Evolutionary conservation across 176 grass and related monocot genomes (phyloP).

Genomic region (Luzula sylvatica): DNA sequence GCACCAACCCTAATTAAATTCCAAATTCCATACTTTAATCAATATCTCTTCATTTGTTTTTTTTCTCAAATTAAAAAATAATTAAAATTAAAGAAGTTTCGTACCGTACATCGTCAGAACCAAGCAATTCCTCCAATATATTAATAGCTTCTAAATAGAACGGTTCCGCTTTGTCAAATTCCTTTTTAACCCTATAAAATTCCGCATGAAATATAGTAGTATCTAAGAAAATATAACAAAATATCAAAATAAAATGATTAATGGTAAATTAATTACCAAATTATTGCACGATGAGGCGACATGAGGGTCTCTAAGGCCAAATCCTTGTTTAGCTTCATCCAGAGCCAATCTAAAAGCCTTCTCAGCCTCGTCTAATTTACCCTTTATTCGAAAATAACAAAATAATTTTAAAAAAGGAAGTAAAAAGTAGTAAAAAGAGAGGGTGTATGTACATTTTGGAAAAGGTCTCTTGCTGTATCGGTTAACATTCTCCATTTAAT

Average conservation of each 20-base stretch:
- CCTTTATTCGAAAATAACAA: constrained; percentile 25
- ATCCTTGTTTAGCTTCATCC: constrained; percentile 84
- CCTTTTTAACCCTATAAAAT: constrained; percentile 66
- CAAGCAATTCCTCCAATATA: constrained; percentile 79
- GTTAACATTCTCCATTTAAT: constrained; percentile 84
- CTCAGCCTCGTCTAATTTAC: constrained; percentile 66
- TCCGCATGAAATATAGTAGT: constrained; percentile 61
- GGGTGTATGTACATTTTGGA: constrained; percentile 68
- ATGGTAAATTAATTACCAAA: constrained; percentile 36
- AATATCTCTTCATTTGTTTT: no score
- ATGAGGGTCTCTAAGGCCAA: constrained; percentile 88
- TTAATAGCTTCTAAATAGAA: constrained; percentile 84
- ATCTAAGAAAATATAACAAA: background rate
- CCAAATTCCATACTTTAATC: no score
- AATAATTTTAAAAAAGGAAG: constrained; percentile 7
- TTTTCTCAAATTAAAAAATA: no score
- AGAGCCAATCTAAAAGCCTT: constrained; percentile 69
- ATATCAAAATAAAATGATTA: background rate
- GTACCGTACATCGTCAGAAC: constrained; percentile 68
- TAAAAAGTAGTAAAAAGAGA: no score
- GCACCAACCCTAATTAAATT: constrained; percentile 50
- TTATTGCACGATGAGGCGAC: constrained; percentile 85
- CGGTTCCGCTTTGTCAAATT: constrained; percentile 57
- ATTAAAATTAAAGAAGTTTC: constrained; percentile 8
- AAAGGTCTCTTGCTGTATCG: constrained; percentile 55